These are phyloP conservation scores for Uromyces viciae-fabae DNA, from an alignment of 1,284 basidiomycete genomes.

Conservation along the genomic window DNA sequence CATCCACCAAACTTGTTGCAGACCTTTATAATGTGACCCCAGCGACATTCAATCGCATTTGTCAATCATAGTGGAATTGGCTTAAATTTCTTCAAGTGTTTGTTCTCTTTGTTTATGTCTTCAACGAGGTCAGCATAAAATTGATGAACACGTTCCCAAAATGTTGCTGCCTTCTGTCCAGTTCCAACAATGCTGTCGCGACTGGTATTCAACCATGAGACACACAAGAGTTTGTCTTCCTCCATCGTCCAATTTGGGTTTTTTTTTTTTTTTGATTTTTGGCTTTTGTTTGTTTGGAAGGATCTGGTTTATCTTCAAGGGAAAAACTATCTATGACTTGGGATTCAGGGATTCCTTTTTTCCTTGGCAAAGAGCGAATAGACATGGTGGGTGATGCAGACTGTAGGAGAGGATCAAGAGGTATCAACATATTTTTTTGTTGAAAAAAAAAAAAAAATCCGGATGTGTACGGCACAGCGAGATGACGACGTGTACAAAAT, in stretches of 20 bases:
- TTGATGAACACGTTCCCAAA: not conserved
- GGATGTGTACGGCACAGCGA: too few species aligned
- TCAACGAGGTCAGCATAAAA: not conserved
- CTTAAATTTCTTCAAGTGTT: not conserved
- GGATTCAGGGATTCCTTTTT: too few species aligned
- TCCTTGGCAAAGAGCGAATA: too few species aligned
- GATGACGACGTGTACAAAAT: too few species aligned
- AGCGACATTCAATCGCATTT: not conserved
- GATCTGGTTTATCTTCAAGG: too few species aligned
- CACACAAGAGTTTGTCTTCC: constrained; percentile 51
- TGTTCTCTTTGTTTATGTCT: not conserved
- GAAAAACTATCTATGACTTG: too few species aligned
- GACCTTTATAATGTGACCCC: not conserved
- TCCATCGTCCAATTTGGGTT: not conserved
- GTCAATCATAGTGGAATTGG: too few species aligned
- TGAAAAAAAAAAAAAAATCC: too few species aligned
- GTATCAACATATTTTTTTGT: too few species aligned
- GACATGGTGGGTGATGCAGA: too few species aligned
- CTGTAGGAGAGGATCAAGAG: too few species aligned
- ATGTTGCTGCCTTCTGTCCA: not conserved
- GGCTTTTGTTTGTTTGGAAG: too few species aligned
- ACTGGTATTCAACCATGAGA: constrained; percentile 58
- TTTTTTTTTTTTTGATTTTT: not conserved
- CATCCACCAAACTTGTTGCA: not conserved
- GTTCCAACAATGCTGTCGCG: not conserved